Conservation (phyloP, 2,329 filamentous ascomycete genomes). For the Verticillium longisporum region DNA sequence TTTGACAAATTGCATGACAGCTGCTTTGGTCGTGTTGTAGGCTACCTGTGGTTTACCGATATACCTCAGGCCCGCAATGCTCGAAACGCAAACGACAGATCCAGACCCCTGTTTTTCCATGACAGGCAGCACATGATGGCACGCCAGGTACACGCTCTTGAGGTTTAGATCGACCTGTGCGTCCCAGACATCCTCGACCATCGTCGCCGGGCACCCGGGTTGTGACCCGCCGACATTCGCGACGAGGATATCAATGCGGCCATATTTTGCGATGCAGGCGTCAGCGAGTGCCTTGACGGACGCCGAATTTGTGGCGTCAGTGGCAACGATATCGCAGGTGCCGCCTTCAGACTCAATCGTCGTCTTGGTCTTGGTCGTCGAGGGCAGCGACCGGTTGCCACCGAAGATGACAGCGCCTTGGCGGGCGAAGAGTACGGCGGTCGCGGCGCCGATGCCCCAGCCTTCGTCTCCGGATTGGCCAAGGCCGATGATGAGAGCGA, state of each 20-base stretch:
- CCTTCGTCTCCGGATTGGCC: slow-evolving; percentile 34
- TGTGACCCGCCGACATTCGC: slow-evolving; percentile 55
- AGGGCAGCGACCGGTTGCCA: slow-evolving; percentile 35
- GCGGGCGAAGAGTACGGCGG: slow-evolving; percentile 36
- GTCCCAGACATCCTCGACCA: slow-evolving; percentile 44
- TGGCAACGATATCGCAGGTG: slow-evolving; percentile 30
- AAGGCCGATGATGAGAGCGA: slow-evolving; percentile 38
- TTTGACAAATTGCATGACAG: slow-evolving; percentile 42
- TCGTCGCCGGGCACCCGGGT: slow-evolving; percentile 38
- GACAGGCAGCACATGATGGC: slow-evolving; percentile 44
- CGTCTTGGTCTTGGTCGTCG: slow-evolving; percentile 29
- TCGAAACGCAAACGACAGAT: slow-evolving; percentile 39
- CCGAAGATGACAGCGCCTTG: slow-evolving; percentile 43
- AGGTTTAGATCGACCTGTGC: slow-evolving; percentile 47
- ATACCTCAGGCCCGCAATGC: slow-evolving; percentile 45
- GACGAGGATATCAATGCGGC: slow-evolving; percentile 52
- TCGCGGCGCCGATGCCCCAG: slow-evolving; percentile 46
- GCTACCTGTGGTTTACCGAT: slow-evolving; percentile 42
- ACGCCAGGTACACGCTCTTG: slow-evolving; percentile 47
- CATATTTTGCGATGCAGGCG: slow-evolving; percentile 42
- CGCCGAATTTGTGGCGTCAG: slow-evolving; percentile 43
- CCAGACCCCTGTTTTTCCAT: slow-evolving; percentile 42
- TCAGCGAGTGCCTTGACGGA: slow-evolving; percentile 47
- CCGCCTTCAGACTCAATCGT: slow-evolving; percentile 26
- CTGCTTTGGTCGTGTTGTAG: slow-evolving; percentile 45